phyloP scores from a whole-genome alignment of 805 yeast species.

The Sugiyamaella americana region DNA sequence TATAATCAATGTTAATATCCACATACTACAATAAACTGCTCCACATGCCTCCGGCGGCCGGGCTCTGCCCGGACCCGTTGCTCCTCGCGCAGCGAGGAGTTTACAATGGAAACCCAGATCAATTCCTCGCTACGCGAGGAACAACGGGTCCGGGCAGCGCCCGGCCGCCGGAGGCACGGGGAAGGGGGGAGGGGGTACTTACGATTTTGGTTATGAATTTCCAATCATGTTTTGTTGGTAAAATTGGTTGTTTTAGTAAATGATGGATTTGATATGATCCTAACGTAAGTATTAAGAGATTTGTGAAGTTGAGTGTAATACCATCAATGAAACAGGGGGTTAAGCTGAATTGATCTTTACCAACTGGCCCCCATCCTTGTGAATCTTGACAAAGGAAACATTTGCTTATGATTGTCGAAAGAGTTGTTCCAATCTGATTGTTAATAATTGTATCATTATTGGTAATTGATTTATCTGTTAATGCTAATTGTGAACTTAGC shows the following conservation, averaged over 20 bases:
- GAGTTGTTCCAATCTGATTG: background rate
- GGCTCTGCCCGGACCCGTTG: no score
- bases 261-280: slow-evolving; percentile 27
- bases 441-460: background rate
- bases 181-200: background rate
- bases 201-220: slow-evolving; percentile 20
- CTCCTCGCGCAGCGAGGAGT: no score
- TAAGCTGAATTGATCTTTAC: slow-evolving; percentile 24
- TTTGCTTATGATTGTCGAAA: background rate
- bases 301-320: slow-evolving; percentile 27
- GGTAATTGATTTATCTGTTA: background rate
- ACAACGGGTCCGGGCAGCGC: no score
- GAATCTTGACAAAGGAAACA: slow-evolving; percentile 12
- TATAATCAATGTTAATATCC: no score
- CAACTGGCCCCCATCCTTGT: slow-evolving; percentile 35
- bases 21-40: no score
- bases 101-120: slow-evolving; percentile 1
- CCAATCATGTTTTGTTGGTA: slow-evolving; percentile 21
- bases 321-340: slow-evolving; percentile 39
- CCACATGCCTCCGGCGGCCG: no score
- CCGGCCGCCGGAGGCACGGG: no score
- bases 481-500: background rate
- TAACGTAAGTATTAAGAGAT: slow-evolving; percentile 25
- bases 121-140: no score
- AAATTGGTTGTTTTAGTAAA: slow-evolving; percentile 22